These are phyloP conservation scores for Saccharomycodes ludwigii DNA, from an alignment of 805 yeast species.

Conservation along the genomic window DNA sequence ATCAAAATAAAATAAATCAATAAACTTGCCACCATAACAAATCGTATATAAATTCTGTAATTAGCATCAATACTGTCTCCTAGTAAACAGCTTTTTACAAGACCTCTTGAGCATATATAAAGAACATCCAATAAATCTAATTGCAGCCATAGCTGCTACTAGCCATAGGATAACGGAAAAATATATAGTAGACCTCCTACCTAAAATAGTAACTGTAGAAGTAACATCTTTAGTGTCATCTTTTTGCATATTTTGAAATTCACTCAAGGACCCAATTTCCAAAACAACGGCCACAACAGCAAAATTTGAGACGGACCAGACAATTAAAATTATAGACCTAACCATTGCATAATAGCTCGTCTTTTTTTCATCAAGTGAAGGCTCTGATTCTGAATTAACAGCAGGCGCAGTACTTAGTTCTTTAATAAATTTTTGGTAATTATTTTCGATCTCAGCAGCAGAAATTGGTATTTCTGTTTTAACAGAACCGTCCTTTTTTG, in stretches of 20 bases:
- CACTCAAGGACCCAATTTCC: slow-evolving; percentile 67
- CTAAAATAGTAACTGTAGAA: slow-evolving; percentile 14
- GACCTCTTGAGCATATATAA: slow-evolving; percentile 35
- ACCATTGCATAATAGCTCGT: slow-evolving; percentile 83
- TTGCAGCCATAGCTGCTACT: slow-evolving; percentile 81
- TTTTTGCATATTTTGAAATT: slow-evolving; percentile 20
- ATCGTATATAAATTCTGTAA: background rate
- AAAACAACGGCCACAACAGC: slow-evolving; percentile 72
- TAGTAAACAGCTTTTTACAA: slow-evolving; percentile 5
- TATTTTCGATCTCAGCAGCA: slow-evolving; percentile 59
- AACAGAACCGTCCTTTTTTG: slow-evolving; percentile 50
- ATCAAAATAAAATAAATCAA: background rate
- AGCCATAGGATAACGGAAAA: slow-evolving; percentile 83
- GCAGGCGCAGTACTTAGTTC: slow-evolving; percentile 33
- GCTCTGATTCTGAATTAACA: slow-evolving; percentile 29
- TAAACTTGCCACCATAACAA: background rate
- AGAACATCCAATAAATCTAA: slow-evolving; percentile 67
- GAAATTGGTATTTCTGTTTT: slow-evolving; percentile 69
- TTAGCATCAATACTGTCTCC: background rate
- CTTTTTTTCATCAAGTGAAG: slow-evolving; percentile 38
- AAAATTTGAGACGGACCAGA: slow-evolving; percentile 84
- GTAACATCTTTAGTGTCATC: slow-evolving; percentile 7
- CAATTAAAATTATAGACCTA: slow-evolving; percentile 75
- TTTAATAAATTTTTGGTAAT: slow-evolving; percentile 54
- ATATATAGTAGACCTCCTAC: slow-evolving; percentile 47